phyloP scores from a whole-genome alignment of 495 filamentous ascomycete genomes.

The Talaromyces thailandensis region DNA sequence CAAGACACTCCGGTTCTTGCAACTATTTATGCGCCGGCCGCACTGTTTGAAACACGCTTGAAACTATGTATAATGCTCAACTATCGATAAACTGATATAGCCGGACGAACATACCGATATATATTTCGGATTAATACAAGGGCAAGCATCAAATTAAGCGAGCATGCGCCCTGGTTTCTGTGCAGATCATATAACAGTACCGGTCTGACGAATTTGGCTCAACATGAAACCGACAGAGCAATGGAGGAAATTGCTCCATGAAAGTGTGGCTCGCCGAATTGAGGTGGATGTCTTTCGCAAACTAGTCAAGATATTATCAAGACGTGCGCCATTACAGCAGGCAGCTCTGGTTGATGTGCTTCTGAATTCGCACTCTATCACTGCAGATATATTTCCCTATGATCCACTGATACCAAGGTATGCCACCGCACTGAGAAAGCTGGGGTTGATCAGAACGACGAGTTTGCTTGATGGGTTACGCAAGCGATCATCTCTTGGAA shows the following conservation, averaged over 20 bases:
- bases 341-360: constrained; percentile 48
- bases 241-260: constrained; percentile 36
- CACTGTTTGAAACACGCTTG: background rate
- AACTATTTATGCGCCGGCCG: background rate
- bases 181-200: background rate
- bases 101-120: background rate
- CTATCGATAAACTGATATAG: background rate
- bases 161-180: background rate
- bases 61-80: background rate
- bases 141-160: background rate
- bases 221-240: constrained; percentile 18
- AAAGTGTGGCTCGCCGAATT: constrained; percentile 34
- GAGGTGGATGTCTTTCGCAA: constrained; percentile 34
- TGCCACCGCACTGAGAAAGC: constrained; percentile 48
- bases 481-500: constrained; percentile 42
- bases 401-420: constrained; percentile 60
- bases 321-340: constrained; percentile 23
- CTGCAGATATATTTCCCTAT: constrained; percentile 32
- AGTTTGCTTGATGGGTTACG: constrained; percentile 50
- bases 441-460: constrained; percentile 42
- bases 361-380: constrained; percentile 41
- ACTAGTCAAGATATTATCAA: constrained; percentile 24
- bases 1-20: background rate
- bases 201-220: background rate
- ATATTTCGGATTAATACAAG: background rate